Base-by-base conservation (phyloP, 176 grass and related monocot species). In the Aegilops speltoides region DNA sequence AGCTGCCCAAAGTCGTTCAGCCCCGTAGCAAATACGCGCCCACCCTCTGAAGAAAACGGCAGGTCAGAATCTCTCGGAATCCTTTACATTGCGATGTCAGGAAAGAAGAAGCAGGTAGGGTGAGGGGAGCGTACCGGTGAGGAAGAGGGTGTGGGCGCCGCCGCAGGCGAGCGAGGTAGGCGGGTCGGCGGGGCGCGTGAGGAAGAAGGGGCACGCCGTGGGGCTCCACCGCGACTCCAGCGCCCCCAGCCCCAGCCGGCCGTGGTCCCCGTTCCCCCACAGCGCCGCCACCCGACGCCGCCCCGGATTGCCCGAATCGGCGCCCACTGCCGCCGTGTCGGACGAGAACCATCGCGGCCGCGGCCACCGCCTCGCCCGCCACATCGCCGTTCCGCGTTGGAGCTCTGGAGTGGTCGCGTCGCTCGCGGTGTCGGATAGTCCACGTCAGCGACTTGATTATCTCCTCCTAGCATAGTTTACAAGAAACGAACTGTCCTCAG, bases 241-340 rank as follows among this genome's bases (percentile, higher is more conserved):
- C 64, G 73, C 83, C 26, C 96, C 91, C 19, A 92, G 88, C 25
- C 96, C 96, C 71, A 98, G 68, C 68, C 96, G 85, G 64, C 96
- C 93, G 70, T 92, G 92, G 67, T 98, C 96, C 83, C 93, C 96
- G 76, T 98, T 98, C 63, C 96, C 96, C 96, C 96, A 98, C 1
- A 95, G 81, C 26, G 93, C 93, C 45, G 89, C 93, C 77, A 95
- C 91, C 79, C 83, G 88, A 88, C 86, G 87, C 62, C 71, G 74
- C 52, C 84, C 84, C 29, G 77, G 79, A 28, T 72, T 23, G 9
- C n/a, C 54, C 12, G 59, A 68, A n/a, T 82, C 14, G 54, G 7
- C 77, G 77, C 5, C 29, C 13, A 31, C 45, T 43, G 64, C 59
- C 38, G 37, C 82, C 34, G 80, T 79, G 68, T 1, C 87, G 54